Evolutionary conservation across 2,329 filamentous ascomycete species (phyloP).

Genomic region (Fusarium pilosicola): DNA sequence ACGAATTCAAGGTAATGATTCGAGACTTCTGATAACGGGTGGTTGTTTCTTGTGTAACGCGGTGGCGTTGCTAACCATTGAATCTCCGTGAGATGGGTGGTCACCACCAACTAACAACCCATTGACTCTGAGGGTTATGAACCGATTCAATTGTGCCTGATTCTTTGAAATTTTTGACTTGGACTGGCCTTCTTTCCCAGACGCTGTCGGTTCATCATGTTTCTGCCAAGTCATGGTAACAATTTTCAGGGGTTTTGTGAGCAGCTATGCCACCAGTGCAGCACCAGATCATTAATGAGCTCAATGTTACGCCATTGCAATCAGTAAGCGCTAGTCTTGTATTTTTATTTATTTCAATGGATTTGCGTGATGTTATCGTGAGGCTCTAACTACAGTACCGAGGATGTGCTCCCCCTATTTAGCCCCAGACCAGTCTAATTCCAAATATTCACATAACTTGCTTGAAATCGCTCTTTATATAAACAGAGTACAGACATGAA

Average conservation of each 20-base stretch:
- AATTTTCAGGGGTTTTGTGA: background rate
- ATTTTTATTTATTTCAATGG: background rate
- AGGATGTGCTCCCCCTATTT: background rate
- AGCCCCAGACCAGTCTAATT: too few relatives aligned
- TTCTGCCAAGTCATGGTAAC: background rate
- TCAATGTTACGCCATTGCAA: background rate
- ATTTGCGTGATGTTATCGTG: background rate
- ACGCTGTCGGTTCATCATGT: background rate
- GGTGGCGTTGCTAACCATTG: background rate
- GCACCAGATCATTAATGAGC: too few relatives aligned
- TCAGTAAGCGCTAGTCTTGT: background rate
- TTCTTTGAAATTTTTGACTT: constrained; percentile 19
- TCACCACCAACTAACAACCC: background rate
- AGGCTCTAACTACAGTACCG: background rate
- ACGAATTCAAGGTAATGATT: accelerated
- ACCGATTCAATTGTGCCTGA: accelerated
- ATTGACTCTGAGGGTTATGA: background rate
- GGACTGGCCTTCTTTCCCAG: accelerated
- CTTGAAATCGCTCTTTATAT: background rate
- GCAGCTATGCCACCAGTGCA: background rate
- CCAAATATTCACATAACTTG: too few relatives aligned
- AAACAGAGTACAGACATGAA: background rate
- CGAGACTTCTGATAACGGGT: background rate
- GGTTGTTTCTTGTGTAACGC: background rate
- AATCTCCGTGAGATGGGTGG: background rate